A percentile compares a stretch with the other conserved stretches of the same genome.
phyloP scores from a whole-genome alignment of 768 basidiomycete species.

The Lentinula sp. region DNA sequence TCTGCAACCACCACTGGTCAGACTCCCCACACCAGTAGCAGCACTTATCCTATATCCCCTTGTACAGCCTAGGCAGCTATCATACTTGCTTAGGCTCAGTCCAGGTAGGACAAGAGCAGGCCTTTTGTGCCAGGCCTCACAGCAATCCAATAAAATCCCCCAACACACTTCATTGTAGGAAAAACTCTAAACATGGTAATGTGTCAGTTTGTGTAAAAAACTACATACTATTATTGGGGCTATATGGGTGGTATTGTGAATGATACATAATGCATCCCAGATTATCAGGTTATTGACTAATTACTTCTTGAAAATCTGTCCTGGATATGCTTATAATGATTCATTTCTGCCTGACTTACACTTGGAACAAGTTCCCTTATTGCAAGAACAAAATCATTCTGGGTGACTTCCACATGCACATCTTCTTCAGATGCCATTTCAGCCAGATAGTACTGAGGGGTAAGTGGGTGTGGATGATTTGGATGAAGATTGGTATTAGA shows the following conservation, averaged over 20 bases:
- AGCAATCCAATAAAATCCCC: no score
- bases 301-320: conserved; percentile 48
- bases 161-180: no score
- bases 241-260: background rate
- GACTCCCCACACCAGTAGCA: no score
- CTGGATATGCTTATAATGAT: conserved; percentile 74
- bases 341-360: conserved; percentile 81
- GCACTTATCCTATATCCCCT: no score
- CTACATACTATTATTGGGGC: no score
- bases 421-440: conserved; percentile 72
- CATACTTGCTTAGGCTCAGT: no score
- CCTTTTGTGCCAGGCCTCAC: no score
- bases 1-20: no score
- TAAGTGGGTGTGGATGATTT: conserved; percentile 61
- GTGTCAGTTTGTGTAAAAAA: no score
- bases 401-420: conserved; percentile 67
- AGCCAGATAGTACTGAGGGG: conserved; percentile 85
- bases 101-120: no score
- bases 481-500: conserved; percentile 27
- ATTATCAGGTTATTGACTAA: background rate
- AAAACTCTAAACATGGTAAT: no score
- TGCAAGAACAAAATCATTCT: conserved; percentile 73
- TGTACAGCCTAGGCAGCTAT: no score
- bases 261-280: background rate
- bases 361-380: conserved; percentile 69